phyloP scores from a whole-genome alignment of 2,329 filamentous ascomycete species.

The Chaetomium strumarium region DNA sequence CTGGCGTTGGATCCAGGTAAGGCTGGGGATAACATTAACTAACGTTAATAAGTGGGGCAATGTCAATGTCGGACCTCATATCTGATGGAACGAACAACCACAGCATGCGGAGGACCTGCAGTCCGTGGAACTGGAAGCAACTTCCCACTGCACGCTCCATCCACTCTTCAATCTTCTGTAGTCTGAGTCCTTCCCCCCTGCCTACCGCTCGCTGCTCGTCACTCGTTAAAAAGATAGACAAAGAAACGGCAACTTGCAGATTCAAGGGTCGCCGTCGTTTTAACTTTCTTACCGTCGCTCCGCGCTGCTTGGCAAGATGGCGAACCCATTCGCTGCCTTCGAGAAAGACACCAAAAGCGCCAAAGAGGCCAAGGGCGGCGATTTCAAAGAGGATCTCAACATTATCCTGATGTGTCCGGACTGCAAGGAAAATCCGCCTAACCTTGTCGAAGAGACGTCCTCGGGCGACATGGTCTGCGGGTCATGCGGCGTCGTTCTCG shows the following conservation, averaged over 20 bases:
- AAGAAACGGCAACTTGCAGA: not conserved
- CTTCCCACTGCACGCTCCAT: too few species aligned
- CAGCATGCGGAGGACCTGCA: too few species aligned
- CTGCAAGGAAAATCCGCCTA: slow-evolving; percentile 86
- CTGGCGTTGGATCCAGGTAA: not conserved
- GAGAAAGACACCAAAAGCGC: slow-evolving; percentile 17
- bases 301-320: slow-evolving; percentile 37
- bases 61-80: not conserved
- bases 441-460: slow-evolving; percentile 87
- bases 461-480: slow-evolving; percentile 89
- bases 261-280: too few species aligned
- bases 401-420: slow-evolving; percentile 82
- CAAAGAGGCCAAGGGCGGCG: slow-evolving; percentile 22
- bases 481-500: slow-evolving; percentile 85
- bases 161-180: too few species aligned
- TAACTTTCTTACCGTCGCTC: not conserved
- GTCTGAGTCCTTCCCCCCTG: not conserved
- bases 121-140: too few species aligned
- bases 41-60: too few species aligned
- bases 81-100: not conserved
- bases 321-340: slow-evolving; percentile 32
- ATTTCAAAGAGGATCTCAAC: slow-evolving; percentile 73
- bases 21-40: too few species aligned
- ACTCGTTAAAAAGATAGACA: not conserved
- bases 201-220: not conserved